phyloP scores from a whole-genome alignment of 768 basidiomycete species.

The Filobasidium wieringae region DNA sequence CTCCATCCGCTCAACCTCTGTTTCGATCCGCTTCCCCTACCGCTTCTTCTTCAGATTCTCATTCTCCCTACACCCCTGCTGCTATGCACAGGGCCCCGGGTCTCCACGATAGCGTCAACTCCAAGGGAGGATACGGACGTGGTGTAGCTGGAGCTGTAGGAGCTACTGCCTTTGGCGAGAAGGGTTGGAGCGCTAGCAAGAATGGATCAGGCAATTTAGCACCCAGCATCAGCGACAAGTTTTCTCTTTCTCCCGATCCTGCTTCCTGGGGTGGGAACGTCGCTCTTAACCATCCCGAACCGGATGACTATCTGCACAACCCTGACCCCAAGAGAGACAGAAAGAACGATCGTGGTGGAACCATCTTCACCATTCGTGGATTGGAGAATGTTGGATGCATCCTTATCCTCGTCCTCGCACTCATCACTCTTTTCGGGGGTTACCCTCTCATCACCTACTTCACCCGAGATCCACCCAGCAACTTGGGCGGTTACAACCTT shows the following conservation, averaged over 20 bases:
- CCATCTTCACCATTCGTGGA: slow-evolving; percentile 68
- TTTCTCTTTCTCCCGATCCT: slow-evolving; percentile 10
- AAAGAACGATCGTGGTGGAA: slow-evolving; percentile 42
- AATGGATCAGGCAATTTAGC: background rate
- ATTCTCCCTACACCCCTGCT: too few relatives aligned
- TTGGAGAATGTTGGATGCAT: slow-evolving; percentile 69
- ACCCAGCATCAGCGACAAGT: slow-evolving; percentile 12
- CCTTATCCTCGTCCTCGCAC: slow-evolving; percentile 52
- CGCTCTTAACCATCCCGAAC: slow-evolving; percentile 49
- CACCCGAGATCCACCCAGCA: slow-evolving; percentile 19
- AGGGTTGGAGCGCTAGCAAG: background rate
- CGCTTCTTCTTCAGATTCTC: background rate
- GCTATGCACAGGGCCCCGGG: background rate
- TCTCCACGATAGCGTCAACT: background rate
- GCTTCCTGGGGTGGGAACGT: slow-evolving; percentile 13
- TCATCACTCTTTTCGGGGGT: slow-evolving; percentile 72
- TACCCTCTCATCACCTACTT: slow-evolving; percentile 69
- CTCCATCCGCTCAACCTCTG: background rate
- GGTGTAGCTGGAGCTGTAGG: background rate
- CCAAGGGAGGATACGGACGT: background rate
- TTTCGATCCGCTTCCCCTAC: background rate
- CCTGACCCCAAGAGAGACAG: slow-evolving; percentile 57
- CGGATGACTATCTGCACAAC: slow-evolving; percentile 82
- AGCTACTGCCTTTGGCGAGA: background rate
- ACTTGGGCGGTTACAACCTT: slow-evolving; percentile 59